Conservation (phyloP, 805 yeast genomes). For the Starmerella apis region DNA sequence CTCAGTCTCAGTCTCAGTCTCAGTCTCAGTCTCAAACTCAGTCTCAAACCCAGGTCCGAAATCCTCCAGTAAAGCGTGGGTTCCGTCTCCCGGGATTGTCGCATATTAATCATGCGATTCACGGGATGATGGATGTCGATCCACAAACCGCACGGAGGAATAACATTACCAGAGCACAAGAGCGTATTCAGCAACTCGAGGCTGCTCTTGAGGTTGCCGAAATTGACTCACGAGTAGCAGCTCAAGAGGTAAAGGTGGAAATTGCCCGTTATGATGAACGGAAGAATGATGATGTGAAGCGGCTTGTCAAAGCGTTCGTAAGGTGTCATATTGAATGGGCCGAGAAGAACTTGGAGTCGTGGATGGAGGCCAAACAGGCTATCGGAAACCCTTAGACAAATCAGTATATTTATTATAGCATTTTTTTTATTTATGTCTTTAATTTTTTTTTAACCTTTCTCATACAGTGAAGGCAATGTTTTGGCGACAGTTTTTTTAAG, state of each 20-base stretch:
- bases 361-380: slow-evolving; percentile 48
- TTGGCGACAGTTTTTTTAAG: too few species aligned
- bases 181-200: slow-evolving; percentile 40
- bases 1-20: too few species aligned
- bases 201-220: slow-evolving; percentile 45
- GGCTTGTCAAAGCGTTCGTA: slow-evolving; percentile 45
- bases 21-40: background rate
- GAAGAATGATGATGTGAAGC: slow-evolving; percentile 43
- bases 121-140: slow-evolving; percentile 55
- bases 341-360: slow-evolving; percentile 50
- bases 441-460: too few species aligned
- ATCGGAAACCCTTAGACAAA: slow-evolving; percentile 15
- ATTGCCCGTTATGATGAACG: slow-evolving; percentile 39
- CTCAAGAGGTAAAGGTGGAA: slow-evolving; percentile 37
- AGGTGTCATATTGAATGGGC: slow-evolving; percentile 56
- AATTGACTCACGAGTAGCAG: slow-evolving; percentile 42
- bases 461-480: too few species aligned
- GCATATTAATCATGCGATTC: slow-evolving; percentile 42
- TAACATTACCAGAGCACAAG: slow-evolving; percentile 37
- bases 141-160: slow-evolving; percentile 55
- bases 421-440: background rate
- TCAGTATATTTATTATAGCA: slow-evolving; percentile 6
- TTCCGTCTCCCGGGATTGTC: slow-evolving; percentile 47
- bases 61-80: slow-evolving; percentile 20
- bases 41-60: background rate